Percentiles rank a stretch among this genome's conserved stretches.
Evolutionary conservation across 164 flowering plant genomes (phyloP).

Genomic region (Vitis cinerea): DNA sequence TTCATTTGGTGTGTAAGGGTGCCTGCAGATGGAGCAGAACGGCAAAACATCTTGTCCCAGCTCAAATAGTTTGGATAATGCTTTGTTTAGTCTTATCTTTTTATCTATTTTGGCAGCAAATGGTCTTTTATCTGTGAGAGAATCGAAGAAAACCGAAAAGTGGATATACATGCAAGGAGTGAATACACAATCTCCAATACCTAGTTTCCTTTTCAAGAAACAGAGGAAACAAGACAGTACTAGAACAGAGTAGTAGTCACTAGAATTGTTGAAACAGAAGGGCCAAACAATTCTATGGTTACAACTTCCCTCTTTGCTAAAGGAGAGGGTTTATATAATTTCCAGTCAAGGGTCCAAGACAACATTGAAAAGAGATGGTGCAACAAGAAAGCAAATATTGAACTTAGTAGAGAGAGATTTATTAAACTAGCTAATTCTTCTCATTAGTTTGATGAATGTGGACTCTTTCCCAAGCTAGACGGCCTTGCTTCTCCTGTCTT

Average conservation of each 20-base stretch:
- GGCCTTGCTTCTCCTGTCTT: conserved; percentile 36
- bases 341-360: too few relatives aligned
- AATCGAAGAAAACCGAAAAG: too few relatives aligned
- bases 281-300: not conserved
- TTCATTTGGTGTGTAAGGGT: too few relatives aligned
- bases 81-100: too few relatives aligned
- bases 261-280: conserved; percentile 1
- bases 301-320: conserved; percentile 2
- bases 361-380: too few relatives aligned
- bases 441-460: conserved; percentile 20
- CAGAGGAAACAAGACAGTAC: not conserved
- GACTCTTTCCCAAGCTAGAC: conserved; percentile 59
- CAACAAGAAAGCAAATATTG: not conserved
- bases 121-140: too few relatives aligned
- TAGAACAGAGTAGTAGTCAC: not conserved
- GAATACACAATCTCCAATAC: too few relatives aligned
- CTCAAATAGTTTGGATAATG: too few relatives aligned
- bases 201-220: not conserved
- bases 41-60: too few relatives aligned
- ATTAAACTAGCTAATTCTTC: conserved; percentile 6
- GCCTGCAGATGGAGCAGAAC: too few relatives aligned
- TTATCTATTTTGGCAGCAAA: too few relatives aligned
- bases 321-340: not conserved
- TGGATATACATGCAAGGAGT: too few relatives aligned
- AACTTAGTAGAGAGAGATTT: conserved; percentile 4